Percentiles rank a stretch among this genome's conserved stretches.
Conservation (phyloP, 139 green algal genomes). For the Microglena sp. region DNA sequence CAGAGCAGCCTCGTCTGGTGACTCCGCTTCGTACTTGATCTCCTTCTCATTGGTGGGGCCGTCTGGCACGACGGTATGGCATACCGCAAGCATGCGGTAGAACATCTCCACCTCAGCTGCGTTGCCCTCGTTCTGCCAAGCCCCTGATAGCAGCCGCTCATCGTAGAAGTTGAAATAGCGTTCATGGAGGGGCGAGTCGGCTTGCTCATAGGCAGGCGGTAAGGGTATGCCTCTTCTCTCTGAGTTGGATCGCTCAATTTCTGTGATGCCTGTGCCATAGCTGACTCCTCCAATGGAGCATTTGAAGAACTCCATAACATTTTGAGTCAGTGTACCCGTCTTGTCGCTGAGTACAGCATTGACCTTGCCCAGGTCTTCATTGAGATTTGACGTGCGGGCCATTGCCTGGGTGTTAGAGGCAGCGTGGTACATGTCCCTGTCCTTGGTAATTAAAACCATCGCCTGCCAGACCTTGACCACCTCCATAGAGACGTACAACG, state of each 20-base stretch:
- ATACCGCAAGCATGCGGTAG: slow-evolving; percentile 65
- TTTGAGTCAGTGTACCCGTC: slow-evolving; percentile 63
- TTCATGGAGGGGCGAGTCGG: slow-evolving; percentile 15
- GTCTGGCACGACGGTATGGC: slow-evolving; percentile 67
- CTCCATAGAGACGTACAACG: slow-evolving; percentile 84
- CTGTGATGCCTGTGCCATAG: slow-evolving; percentile 74
- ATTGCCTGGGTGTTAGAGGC: slow-evolving; percentile 53
- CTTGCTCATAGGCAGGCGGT: too few species aligned
- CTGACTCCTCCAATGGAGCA: slow-evolving; percentile 70
- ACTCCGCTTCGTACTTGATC: slow-evolving; percentile 54
- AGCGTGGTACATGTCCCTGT: slow-evolving; percentile 65
- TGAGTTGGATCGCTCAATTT: slow-evolving; percentile 63
- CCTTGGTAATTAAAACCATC: slow-evolving; percentile 70
- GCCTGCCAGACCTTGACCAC: slow-evolving; percentile 76
- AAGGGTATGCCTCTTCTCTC: slow-evolving; percentile 21
- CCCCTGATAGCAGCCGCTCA: slow-evolving; percentile 47
- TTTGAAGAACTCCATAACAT: slow-evolving; percentile 46
- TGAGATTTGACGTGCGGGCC: slow-evolving; percentile 90
- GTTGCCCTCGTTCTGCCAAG: slow-evolving; percentile 37
- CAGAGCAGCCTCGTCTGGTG: slow-evolving; percentile 60
- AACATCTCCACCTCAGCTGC: slow-evolving; percentile 35
- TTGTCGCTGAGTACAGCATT: slow-evolving; percentile 69
- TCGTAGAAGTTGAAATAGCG: slow-evolving; percentile 76
- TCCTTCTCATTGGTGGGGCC: slow-evolving; percentile 10
- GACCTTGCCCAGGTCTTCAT: slow-evolving; percentile 92